Evolutionary conservation across 106 monocot genomes (phyloP), one percentile per base, ranked within the genome.

Genomic region (Dendrobium officinale): DNA sequence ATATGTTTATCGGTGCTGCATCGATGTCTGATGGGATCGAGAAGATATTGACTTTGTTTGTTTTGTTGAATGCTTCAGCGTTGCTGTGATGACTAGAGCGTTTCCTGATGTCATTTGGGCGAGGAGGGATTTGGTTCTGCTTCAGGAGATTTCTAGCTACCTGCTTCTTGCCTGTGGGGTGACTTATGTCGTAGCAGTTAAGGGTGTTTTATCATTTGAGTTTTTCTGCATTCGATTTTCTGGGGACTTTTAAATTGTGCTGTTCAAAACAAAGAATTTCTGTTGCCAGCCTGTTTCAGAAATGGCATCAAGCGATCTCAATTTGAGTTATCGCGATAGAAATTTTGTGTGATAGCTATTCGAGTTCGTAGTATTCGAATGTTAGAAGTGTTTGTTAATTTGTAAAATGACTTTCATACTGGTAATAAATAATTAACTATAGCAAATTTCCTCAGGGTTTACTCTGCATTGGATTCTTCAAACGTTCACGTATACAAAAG

Each of bases 51-150:
- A 75, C 29, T 67, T 45, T 45, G 11, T 47, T 87, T 58, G 33
- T 80, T 45, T 26, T 31, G 16, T 15, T 44, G 75, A 66, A 55
- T 55, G 18, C 76, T 79, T 5, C 80, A 99, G 98, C 87, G 92
- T 99, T 86, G 92, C 89, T 76, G 89, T 99, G 80, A 95, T 95
- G 98, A 99, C 98, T 9, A 91, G 89, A 86, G 98, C 98, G 0
- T 99, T 87, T 78, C 92, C 98, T 42, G 86, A 89, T 84, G 56
- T 86, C 37, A 79, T 37, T 16, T 82, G 83, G n/a, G 56, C 82
- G 33, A 68, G 81, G 42, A 77, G 47, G 82, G 85, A 93, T 77
- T 55, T 99, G 49, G 82, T 91, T 75, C 42, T 91, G 81, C 88
- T 99, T 79, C 95, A 99, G 78, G 95, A 91, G 82, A 87, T 99